These are phyloP conservation scores for Ascochyta fabae DNA, from an alignment of 2,329 filamentous ascomycete species.

Conservation along the genomic window DNA sequence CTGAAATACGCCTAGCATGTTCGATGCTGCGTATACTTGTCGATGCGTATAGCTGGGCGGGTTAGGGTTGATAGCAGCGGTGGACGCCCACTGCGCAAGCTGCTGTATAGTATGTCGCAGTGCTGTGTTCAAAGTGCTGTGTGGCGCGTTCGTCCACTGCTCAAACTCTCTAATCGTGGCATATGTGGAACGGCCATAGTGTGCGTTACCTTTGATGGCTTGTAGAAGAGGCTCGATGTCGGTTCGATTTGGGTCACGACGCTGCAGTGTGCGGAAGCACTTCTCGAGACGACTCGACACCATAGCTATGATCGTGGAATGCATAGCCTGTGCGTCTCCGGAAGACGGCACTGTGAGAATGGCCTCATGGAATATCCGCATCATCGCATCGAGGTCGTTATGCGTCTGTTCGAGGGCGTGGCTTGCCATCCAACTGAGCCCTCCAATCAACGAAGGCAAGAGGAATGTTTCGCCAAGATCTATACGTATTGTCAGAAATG, in stretches of 20 bases:
- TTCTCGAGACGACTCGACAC: constrained; percentile 73
- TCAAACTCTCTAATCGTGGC: constrained; percentile 72
- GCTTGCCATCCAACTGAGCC: constrained; percentile 73
- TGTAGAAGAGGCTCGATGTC: constrained; percentile 73
- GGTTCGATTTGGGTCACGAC: constrained; percentile 69
- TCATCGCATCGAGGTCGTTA: constrained; percentile 69
- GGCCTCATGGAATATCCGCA: constrained; percentile 75
- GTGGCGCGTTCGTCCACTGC: constrained; percentile 65
- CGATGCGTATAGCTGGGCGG: constrained; percentile 74
- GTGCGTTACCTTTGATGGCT: constrained; percentile 65
- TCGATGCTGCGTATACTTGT: constrained; percentile 67
- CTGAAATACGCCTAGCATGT: constrained; percentile 66
- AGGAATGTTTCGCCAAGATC: constrained; percentile 81
- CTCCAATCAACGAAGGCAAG: constrained; percentile 77
- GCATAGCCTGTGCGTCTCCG: constrained; percentile 73
- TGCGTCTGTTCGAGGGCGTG: constrained; percentile 71
- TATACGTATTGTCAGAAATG: constrained; percentile 36
- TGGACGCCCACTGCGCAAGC: constrained; percentile 70
- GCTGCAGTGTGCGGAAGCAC: constrained; percentile 70
- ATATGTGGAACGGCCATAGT: constrained; percentile 66
- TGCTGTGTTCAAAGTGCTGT: constrained; percentile 63
- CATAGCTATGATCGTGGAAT: constrained; percentile 73
- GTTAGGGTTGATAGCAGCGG: constrained; percentile 57
- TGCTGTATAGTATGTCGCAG: constrained; percentile 67
- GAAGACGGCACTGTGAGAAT: constrained; percentile 74